Evolutionary conservation across 257 asterid genomes (phyloP), one percentile per base, ranked within the genome.

Genomic region (Lithospermum erythrorhizon): DNA sequence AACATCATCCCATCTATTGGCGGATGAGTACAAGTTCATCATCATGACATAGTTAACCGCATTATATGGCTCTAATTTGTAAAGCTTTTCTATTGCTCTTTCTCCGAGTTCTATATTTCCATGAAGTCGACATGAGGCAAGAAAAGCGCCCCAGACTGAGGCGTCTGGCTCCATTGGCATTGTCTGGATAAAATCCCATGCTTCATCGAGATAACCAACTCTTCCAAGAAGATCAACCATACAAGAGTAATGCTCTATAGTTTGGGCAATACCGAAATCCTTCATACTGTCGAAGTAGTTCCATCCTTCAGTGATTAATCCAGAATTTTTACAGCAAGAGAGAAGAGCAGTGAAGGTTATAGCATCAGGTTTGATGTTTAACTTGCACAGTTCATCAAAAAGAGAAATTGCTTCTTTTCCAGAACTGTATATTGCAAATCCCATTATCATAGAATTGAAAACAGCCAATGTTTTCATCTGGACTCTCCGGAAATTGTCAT

Each of bases 141-240:
- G 83, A 62, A 84, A 64, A n/a, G 89, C 81, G 0, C 94, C 94
- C 89, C 87, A 84, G 21, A 75, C 66, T 10, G 82, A 59, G 10
- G 73, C 76, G 65, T 84, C 88, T 14, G 89, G 83, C 61, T 75
- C 64, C 58, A 72, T 20, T 14, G 89, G 81, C 87, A 80, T 82
- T 55, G 66, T 65, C 59, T 53, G 61, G 64, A 79, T 79, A 59
- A 82, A 74, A 61, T 84, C 84, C 72, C 82, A 81, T 2, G 93
- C 93, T 74, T 84, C 86, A 17, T 84, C 88, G 21, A 84, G 78
- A 62, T 79, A 84, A 6, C 93, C 86, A 8, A 69, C 75, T 70
- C 76, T 73, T 73, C 83, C 93, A 21, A 81, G 82, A 19, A 84
- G 83, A 74, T 84, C 93, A 69, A 84, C 86, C 88, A 81, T 77